phyloP scores from a whole-genome alignment of 306 rosid genomes.

The Gastrolobium bilobum region DNA sequence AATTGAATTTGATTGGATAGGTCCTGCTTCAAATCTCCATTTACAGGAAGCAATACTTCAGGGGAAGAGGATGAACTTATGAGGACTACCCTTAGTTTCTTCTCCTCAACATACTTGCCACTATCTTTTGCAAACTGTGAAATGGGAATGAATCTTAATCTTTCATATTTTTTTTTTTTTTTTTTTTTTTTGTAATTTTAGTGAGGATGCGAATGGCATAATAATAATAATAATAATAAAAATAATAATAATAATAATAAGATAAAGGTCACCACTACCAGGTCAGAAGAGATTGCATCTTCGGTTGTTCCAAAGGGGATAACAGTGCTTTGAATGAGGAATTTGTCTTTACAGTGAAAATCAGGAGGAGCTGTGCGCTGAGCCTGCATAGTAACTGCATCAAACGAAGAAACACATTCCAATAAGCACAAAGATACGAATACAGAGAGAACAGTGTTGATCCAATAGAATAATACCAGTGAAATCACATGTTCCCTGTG shows the following conservation, averaged over 20 bases:
- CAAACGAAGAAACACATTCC: constrained; percentile 9
- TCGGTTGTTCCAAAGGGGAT: constrained; percentile 69
- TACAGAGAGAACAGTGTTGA: no score
- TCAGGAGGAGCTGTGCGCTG: constrained; percentile 70
- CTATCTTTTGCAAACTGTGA: constrained; percentile 71
- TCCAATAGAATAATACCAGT: constrained; percentile 60
- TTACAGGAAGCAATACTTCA: constrained; percentile 51
- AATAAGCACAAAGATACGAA: no score
- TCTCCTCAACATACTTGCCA: constrained; percentile 70
- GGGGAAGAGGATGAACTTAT: constrained; percentile 65
- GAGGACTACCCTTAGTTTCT: constrained; percentile 74
- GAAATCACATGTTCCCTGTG: constrained; percentile 66
- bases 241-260: not conserved
- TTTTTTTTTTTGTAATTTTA: no score
- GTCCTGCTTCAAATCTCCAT: constrained; percentile 67
- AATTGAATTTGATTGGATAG: constrained; percentile 43
- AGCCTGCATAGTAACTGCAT: constrained; percentile 86
- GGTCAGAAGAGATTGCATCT: constrained; percentile 66
- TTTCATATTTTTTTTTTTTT: no score
- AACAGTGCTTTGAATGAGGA: constrained; percentile 74
- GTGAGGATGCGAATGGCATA: no score
- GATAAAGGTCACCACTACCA: constrained; percentile 37
- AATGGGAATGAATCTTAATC: not conserved
- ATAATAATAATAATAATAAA: not conserved
- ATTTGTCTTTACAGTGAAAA: constrained; percentile 83